Evolutionary conservation across 1,284 basidiomycete genomes (phyloP), one percentile per base, ranked within the genome.

Genomic region (Chalciporus sp.): DNA sequence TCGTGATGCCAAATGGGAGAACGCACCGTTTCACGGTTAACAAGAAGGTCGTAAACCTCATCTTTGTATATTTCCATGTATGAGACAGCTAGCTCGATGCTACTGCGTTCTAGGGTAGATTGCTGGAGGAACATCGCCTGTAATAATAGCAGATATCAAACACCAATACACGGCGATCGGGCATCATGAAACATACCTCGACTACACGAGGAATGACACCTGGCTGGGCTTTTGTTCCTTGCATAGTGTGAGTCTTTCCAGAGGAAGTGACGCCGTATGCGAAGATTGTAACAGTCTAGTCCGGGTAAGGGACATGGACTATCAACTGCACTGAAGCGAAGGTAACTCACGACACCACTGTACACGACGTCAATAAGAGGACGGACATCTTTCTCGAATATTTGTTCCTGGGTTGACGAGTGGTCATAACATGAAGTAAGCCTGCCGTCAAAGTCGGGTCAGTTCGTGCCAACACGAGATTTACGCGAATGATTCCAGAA

Each of bases 11-110:
- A n/a, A 16, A 17, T 20, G 1, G 6, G 20, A 48, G 16, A 12
- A 59, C 70, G 45, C 61, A 88, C 89, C 45, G 77, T 83, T 49
- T 88, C 88, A 42, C 86, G 76, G 47, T 80, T 74, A 3, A 88
- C 86, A 4, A 94, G 78, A 4, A 94, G 78, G 64, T 94, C 91
- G 64, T 90, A 93, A 1, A 89, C 86, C 55, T 93, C 89, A 61
- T 94, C 91, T 63, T 90, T 90, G 72, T 93, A 91, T 42, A 93
- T 90, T 66, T 93, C 92, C 80, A 92, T 89, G 60, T 92, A 93
- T 0, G 88, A 90, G 16, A 89, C 75, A 6, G 76, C 61, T 4
- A 92, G 68, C 2, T 74, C 73, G 7, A 79, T 73, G 40, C 78
- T 66, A 39, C 73, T 69, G 47, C 70, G 63, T 45, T 66, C 57